Evolutionary conservation across 495 filamentous ascomycete species (phyloP).

Genomic region (Melanomma pulvis-pyrius): DNA sequence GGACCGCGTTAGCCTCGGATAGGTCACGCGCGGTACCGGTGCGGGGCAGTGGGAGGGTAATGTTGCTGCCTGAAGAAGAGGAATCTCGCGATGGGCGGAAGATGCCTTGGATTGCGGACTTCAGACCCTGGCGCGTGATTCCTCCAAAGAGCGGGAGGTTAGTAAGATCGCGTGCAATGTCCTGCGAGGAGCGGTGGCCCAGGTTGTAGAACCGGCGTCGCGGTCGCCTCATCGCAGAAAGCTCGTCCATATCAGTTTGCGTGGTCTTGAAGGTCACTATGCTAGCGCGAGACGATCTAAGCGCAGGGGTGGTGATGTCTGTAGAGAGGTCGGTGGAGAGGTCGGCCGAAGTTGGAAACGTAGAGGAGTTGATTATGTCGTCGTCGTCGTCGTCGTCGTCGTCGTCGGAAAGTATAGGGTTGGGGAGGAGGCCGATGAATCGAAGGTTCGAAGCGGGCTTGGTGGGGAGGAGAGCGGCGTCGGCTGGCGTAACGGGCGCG

Average conservation of each 20-base stretch:
- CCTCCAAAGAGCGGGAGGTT: constrained; percentile 1
- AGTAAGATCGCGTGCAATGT: constrained; percentile 5
- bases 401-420: neutral
- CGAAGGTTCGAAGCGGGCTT: constrained; percentile 30
- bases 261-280: constrained; percentile 30
- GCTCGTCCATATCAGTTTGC: constrained; percentile 18
- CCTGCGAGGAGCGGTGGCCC: constrained; percentile 4
- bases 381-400: neutral
- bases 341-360: neutral
- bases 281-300: constrained; percentile 12
- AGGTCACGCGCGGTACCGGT: constrained; percentile 19
- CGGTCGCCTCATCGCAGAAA: constrained; percentile 4
- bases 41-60: constrained; percentile 33
- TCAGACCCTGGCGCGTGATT: constrained; percentile 23
- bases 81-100: constrained; percentile 18
- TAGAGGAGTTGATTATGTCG: neutral
- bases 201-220: constrained; percentile 33
- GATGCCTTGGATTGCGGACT: constrained; percentile 25
- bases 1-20: neutral
- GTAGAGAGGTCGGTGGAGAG: constrained; percentile 1
- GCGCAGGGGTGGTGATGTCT: neutral
- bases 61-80: constrained; percentile 24
- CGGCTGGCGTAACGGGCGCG: constrained; percentile 35
- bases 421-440: constrained; percentile 34
- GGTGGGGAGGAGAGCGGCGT: constrained; percentile 37